Evolutionary conservation across 2,329 filamentous ascomycete species (phyloP).

Genomic region (Hansfordia pulvinata): DNA sequence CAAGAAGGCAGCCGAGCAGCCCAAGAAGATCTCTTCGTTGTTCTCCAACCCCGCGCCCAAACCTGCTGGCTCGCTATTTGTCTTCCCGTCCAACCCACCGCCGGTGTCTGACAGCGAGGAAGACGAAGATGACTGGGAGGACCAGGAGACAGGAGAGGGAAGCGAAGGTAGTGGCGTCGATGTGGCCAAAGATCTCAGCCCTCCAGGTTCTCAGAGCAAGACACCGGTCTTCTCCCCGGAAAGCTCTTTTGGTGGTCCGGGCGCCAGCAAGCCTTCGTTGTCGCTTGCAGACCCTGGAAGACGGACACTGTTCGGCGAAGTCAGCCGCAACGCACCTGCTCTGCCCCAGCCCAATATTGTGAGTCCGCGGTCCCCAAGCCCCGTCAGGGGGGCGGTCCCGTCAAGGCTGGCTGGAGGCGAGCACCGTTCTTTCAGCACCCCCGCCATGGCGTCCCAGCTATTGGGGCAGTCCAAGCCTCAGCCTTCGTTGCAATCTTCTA

Average conservation of each 20-base stretch:
- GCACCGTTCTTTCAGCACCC: constrained; percentile 44
- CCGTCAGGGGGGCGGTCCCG: constrained; percentile 46
- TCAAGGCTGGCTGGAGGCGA: constrained; percentile 34
- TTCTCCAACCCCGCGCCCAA: too few relatives aligned
- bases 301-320: constrained; percentile 38
- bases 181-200: constrained; percentile 49
- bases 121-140: constrained; percentile 19
- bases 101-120: constrained; percentile 22
- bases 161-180: constrained; percentile 50
- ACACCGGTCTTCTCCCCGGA: constrained; percentile 40
- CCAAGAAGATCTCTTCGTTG: too few relatives aligned
- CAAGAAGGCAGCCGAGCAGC: too few relatives aligned
- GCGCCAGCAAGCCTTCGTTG: constrained; percentile 31
- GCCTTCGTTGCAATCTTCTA: constrained; percentile 22
- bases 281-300: constrained; percentile 29
- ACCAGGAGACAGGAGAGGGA: constrained; percentile 26
- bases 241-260: constrained; percentile 40
- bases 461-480: constrained; percentile 24
- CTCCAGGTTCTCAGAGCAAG: constrained; percentile 28
- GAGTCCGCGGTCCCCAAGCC: constrained; percentile 63
- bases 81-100: constrained; percentile 15
- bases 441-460: constrained; percentile 42
- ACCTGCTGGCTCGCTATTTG: constrained; percentile 10
- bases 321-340: constrained; percentile 32
- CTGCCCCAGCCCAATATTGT: constrained; percentile 39